These are phyloP conservation scores for Exophiala sideris DNA, from an alignment of 2,329 filamentous ascomycete species.

Conservation along the genomic window DNA sequence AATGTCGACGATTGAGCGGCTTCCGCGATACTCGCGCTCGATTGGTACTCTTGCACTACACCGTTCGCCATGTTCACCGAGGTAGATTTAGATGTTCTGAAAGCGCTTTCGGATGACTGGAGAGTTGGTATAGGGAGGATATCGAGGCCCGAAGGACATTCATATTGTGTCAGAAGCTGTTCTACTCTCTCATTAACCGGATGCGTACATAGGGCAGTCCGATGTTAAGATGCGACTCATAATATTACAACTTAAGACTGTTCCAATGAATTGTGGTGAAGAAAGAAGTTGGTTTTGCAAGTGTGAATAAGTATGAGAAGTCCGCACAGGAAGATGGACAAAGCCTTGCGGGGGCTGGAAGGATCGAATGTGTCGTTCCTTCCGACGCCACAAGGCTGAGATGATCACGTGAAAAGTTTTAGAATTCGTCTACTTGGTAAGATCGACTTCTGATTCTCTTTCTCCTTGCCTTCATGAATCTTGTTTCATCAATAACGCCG, in stretches of 20 bases:
- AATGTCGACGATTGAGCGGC: slow-evolving; percentile 36
- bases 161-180: no score
- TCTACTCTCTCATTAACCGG: no score
- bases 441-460: not conserved
- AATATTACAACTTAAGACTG: no score
- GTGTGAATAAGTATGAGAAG: not conserved
- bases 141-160: no score
- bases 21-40: not conserved
- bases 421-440: not conserved
- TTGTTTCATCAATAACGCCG: not conserved
- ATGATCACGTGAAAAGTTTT: not conserved
- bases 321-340: not conserved
- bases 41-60: slow-evolving; percentile 26
- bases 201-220: no score
- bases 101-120: not conserved
- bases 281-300: not conserved
- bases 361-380: not conserved
- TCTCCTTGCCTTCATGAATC: not conserved
- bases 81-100: not conserved
- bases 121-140: no score
- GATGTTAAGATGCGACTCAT: no score
- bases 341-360: not conserved
- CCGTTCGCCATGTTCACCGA: slow-evolving; percentile 9
- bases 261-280: no score
- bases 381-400: not conserved